A percentile compares a stretch with the other conserved stretches of the same genome.
These are phyloP conservation scores for Phytophthora niederhauseri DNA, from an alignment of 352 stramenopile species.

Conservation along the genomic window DNA sequence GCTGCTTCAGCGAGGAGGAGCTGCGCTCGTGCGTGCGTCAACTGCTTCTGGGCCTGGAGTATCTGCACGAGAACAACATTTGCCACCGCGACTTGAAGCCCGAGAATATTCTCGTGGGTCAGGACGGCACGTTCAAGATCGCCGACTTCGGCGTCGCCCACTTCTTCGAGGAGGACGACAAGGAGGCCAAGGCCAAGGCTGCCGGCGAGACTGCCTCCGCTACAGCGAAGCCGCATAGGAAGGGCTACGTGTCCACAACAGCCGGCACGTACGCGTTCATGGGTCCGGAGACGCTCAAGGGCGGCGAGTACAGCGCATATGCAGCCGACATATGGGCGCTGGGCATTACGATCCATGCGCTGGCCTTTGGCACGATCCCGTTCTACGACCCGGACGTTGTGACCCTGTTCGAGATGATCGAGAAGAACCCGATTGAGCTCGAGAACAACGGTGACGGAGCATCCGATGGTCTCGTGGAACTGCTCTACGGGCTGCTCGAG, in stretches of 20 bases:
- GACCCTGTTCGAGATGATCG: conserved; percentile 85
- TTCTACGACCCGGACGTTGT: conserved; percentile 87
- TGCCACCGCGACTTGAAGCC: conserved; percentile 88
- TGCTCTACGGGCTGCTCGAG: conserved; percentile 72
- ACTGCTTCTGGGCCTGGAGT: conserved; percentile 79
- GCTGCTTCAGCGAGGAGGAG: conserved; percentile 58
- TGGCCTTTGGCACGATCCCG: conserved; percentile 81
- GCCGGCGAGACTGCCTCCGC: background rate
- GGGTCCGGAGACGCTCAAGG: conserved; percentile 81
- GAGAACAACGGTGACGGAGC: conserved; percentile 34
- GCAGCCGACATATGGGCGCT: conserved; percentile 89
- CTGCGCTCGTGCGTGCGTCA: conserved; percentile 72
- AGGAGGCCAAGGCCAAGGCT: conserved; percentile 30
- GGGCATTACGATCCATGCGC: conserved; percentile 82
- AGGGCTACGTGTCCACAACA: conserved; percentile 78
- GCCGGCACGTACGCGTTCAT: conserved; percentile 89
- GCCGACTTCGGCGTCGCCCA: conserved; percentile 87
- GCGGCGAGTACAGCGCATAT: conserved; percentile 81
- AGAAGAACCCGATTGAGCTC: conserved; percentile 55
- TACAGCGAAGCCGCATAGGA: conserved; percentile 47
- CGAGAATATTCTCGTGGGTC: conserved; percentile 82
- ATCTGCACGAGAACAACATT: conserved; percentile 88
- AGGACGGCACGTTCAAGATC: conserved; percentile 80
- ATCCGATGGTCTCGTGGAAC: conserved; percentile 46
- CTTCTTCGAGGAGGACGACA: conserved; percentile 74